Evolutionary conservation across 768 basidiomycete species (phyloP), one percentile per base, ranked within the genome.

Genomic region (Crepidotus variabilis): DNA sequence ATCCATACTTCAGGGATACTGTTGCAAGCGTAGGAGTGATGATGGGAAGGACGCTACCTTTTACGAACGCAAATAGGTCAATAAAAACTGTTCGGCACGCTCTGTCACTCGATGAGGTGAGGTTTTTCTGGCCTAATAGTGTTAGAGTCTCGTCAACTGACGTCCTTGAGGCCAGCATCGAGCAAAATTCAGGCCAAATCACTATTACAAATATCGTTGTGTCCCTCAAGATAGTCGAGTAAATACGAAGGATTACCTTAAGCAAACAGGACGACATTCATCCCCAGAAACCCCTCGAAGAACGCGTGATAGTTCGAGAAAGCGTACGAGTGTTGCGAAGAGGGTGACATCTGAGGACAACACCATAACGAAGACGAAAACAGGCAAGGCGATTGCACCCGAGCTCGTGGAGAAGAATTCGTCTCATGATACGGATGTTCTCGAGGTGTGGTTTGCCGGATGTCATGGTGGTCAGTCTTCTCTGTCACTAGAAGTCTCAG

Each of bases 391-490:
- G 1, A 49, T 59, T 21, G 51, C 60, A 6, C 62, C 58, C 13
- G 54, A 57, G 18, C 34, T 57, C 2, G 50, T 46, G 20, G 62
- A 64, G 35, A 60, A 47, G 2, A 20, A 43, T 20, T 11, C 39
- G 18, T 20, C 39, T 16, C 39, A 43, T 16, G 13, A 43, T 43
- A 64, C 66, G 22, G 83, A 90, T 67, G 83, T 90, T 13, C 65
- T 84, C 11, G 90, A 93, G 65, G 88, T 92, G 2, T 93, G 89
- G 89, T 93, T 93, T 62, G 62, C 82, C 6, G 90, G 90, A 1
- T 82, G 83, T 58, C 90, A 92, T 62, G 66, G 71, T 45, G 89
- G 89, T 90, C 57, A 54, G 83, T 69, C 39, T 34, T 11, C 14
- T 10, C 47, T 56, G 32, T 43, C 24, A 35, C 39, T 20, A 5